These are phyloP conservation scores for Suillus variegatus DNA, from an alignment of 768 basidiomycete genomes.

Conservation along the genomic window DNA sequence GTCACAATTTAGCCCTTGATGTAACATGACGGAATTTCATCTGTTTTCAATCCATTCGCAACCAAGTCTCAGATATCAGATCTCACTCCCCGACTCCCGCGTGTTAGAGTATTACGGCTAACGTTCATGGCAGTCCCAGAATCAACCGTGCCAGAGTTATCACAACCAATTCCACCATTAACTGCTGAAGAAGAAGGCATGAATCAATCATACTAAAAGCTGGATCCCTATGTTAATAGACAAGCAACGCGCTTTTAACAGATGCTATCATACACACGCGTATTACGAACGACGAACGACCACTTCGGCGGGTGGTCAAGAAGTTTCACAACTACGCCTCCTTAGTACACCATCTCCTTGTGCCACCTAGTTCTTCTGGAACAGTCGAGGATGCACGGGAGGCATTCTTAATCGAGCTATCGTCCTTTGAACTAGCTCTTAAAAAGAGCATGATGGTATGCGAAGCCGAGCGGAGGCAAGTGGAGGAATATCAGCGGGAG, in stretches of 20 bases:
- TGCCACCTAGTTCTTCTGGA: constrained; percentile 30
- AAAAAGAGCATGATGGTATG: constrained; percentile 83
- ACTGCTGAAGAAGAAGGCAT: constrained; percentile 67
- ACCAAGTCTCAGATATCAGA: not conserved
- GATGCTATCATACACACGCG: constrained; percentile 81
- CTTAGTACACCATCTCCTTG: constrained; percentile 50
- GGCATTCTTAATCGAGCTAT: constrained; percentile 76
- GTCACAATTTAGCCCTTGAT: not conserved
- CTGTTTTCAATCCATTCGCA: not conserved
- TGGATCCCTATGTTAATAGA: constrained; percentile 10
- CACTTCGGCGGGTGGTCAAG: constrained; percentile 75
- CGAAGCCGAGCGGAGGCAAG: constrained; percentile 83
- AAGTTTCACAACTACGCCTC: constrained; percentile 77
- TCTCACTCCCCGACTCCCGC: not conserved
- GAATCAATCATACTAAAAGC: constrained; percentile 10
- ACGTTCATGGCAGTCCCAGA: constrained; percentile 3
- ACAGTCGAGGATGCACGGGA: constrained; percentile 72
- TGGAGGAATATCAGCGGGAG: constrained; percentile 80
- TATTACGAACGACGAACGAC: constrained; percentile 81
- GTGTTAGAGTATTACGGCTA: not conserved
- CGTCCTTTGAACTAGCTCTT: constrained; percentile 71
- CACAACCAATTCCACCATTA: constrained; percentile 41
- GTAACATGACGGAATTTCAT: not conserved
- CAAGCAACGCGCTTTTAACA: constrained; percentile 31
- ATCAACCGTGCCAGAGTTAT: constrained; percentile 13